A percentile compares a stretch with the other conserved stretches of the same genome.
Conservation (phyloP, 164 flowering plant species). For the Annona cherimola region DNA sequence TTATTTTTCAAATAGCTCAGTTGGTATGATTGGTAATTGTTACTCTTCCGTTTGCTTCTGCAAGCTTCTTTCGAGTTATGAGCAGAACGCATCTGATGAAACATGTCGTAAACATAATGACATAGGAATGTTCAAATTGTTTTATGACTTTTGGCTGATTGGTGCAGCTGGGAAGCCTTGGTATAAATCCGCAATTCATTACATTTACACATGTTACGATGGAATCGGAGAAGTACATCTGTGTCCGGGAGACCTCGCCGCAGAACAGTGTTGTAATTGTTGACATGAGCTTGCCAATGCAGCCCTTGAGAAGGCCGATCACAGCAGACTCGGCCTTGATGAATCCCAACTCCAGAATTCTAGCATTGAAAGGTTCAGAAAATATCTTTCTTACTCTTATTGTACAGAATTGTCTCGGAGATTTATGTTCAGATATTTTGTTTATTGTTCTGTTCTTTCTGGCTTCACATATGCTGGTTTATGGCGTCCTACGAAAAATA, state of each 20-base stretch:
- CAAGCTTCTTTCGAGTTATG: neutral
- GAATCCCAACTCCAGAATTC: conserved; percentile 92
- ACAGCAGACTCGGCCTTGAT: conserved; percentile 98
- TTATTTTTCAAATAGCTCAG: neutral
- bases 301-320: conserved; percentile 95
- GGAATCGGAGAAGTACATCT: conserved; percentile 97
- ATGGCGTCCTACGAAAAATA: neutral
- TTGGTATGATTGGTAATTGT: neutral
- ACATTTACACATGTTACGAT: conserved; percentile 96
- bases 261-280: conserved; percentile 95
- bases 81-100: neutral
- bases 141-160: neutral
- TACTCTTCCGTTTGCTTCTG: neutral
- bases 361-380: conserved; percentile 83
- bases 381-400: conserved; percentile 2
- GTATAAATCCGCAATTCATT: conserved; percentile 88
- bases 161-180: conserved; percentile 80
- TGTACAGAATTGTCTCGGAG: neutral
- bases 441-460: neutral
- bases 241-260: conserved; percentile 96
- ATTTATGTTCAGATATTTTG: neutral
- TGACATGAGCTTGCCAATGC: conserved; percentile 96
- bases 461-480: neutral
- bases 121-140: neutral
- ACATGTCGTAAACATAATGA: neutral